Percentiles rank a stretch among this genome's conserved stretches.
Conservation (phyloP, 352 stramenopile genomes). For the Globisporangium mamillatum region DNA sequence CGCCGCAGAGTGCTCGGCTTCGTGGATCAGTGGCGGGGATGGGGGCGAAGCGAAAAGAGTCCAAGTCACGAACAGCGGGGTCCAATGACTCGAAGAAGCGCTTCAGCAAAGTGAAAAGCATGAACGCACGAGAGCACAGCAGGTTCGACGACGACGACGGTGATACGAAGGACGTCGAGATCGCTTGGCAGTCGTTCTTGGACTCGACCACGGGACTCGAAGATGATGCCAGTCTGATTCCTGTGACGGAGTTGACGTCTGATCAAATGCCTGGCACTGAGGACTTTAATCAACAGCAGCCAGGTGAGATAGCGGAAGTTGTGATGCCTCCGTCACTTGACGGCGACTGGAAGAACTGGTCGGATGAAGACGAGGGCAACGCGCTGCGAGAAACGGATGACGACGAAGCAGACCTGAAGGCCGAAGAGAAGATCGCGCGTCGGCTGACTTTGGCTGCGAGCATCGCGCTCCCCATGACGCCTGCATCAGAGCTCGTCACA, state of each 20-base stretch:
- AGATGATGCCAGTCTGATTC: background rate
- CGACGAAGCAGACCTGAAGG: conserved; percentile 7
- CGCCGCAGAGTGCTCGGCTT: conserved; percentile 1
- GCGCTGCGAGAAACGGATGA: background rate
- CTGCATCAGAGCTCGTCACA: background rate
- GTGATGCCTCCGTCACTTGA: conserved; percentile 7
- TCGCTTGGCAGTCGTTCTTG: conserved; percentile 58
- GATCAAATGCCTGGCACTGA: background rate
- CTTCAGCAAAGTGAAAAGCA: conserved; percentile 3
- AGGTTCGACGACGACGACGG: conserved; percentile 43
- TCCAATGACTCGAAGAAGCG: conserved; percentile 15
- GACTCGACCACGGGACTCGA: conserved; percentile 24
- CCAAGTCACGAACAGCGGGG: conserved; percentile 1
- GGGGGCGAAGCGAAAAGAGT: conserved; percentile 18
- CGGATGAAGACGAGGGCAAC: conserved; percentile 16
- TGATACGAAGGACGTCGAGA: conserved; percentile 61
- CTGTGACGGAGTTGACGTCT: background rate
- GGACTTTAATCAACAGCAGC: background rate
- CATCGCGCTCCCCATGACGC: conserved; percentile 11
- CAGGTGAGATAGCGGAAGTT: background rate
- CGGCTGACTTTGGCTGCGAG: conserved; percentile 8
- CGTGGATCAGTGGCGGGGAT: conserved; percentile 16
- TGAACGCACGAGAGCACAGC: conserved; percentile 9
- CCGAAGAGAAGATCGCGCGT: conserved; percentile 11
- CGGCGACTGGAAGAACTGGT: conserved; percentile 34